Base-by-base conservation (phyloP, 2,329 filamentous ascomycete species). In the Xylaria digitata region DNA sequence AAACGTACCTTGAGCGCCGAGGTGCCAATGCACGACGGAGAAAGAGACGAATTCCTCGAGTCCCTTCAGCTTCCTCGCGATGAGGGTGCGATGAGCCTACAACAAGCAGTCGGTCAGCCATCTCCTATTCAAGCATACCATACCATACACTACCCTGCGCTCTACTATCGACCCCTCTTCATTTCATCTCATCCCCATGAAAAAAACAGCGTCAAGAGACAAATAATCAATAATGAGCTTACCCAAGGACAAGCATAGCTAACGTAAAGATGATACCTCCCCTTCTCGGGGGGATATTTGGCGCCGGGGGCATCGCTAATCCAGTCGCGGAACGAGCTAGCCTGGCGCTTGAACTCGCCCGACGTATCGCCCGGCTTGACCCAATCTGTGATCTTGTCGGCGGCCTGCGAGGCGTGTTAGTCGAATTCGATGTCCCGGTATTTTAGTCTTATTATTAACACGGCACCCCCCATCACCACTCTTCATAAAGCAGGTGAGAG, bases 191-290 rank as follows among this genome's bases (percentile, higher is more conserved):
- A 15, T 34, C 32, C 9, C 32, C 9, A 15, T 13, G 6, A 6
- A 34, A 26, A 19, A 8, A 21, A 9, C 19, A 23, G 3, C 30
- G n/a, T 19, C 46, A 9, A 17, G 48, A 49, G 30, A 37, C 15
- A 45, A 13, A 13, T 26, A 13, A 37, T n/a, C 54, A 13, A 49
- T 34, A 19, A 42, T 43, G 21, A 50, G 32, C 80, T 60, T 73
- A 84, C 90, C 94, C 94, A 97, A 3, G 94, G 94, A 80, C 94
- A 97, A 6, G 94, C 94, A 80, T 97, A 97, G 75, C 91, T 95
- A 72, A 97, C 91, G 78, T 95, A 99, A 74, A 99, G 88, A 81
- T 99, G 96, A 79, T 99, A 99, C 63, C 96, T 87, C 60, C 87
- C 93, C 81, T 92, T 93, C 81, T 98, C 95, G 0, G 93, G 87